Evolutionary conservation across 768 basidiomycete genomes (phyloP), one percentile per base, ranked within the genome.

Genomic region (Lentinula guzmanii): DNA sequence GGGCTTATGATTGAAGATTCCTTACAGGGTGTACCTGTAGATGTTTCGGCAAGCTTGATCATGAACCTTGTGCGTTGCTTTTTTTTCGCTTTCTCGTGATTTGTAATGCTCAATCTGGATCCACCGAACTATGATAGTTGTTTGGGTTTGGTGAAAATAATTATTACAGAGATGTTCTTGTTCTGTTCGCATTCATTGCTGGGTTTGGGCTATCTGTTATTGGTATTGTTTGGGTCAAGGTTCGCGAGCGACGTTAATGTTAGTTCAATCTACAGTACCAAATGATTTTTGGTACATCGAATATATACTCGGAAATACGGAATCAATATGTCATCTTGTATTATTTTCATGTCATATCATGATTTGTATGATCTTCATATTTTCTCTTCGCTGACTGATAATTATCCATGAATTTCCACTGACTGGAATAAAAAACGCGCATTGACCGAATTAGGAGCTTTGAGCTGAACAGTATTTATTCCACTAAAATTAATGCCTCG

Each of bases 121-220:
- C 53, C 37, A 41, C 62, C 37, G 18, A 9, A 11, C 1, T 15
- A 13, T 34, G 5, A 18, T 55, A 91, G 84, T 80, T 97, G 21
- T 98, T 97, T 69, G 95, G 95, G 1, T 98, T 98, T 68, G 84
- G 85, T 16, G 66, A 77, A 54, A 83, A 84, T 64, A 87, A 90
- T 65, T 98, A 95, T 70, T 97, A 96, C 70, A 80, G 94, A 57
- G 91, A 96, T 68, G 90, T 97, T 5, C 77, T 97, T 31, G 87
- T 96, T 48, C 69, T 93, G 57, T 93, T 95, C 65, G 95, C 83
- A 0, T 97, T 88, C 70, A 90, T 95, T 60, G 87, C 84, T 1
- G 93, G 87, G 1, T 93, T 93, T 66, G 90, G 82, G 0, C 51
- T 88, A 7, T 72, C 82, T 3, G 84, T 95, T n/a, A 84, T 94